A percentile compares a stretch with the other conserved stretches of the same genome.
Evolutionary conservation across 78 protist genomes (phyloP).

Genomic region (Dictyostelium firmibasis): DNA sequence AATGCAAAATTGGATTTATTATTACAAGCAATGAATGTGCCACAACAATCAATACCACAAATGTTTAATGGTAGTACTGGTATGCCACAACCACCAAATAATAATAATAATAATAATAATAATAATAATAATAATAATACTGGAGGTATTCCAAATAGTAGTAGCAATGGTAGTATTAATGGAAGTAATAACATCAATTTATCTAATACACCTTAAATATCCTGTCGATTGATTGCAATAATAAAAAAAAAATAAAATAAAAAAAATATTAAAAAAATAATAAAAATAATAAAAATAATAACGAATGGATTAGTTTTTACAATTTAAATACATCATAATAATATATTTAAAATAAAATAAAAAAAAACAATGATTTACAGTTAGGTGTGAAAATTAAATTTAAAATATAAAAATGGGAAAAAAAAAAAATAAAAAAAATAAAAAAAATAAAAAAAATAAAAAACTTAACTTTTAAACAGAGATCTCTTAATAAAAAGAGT

Average conservation of each 20-base stretch:
- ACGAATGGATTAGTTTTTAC: too few species aligned
- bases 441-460: too few species aligned
- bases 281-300: too few species aligned
- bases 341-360: too few species aligned
- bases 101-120: neutral
- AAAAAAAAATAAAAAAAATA: too few species aligned
- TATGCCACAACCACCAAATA: neutral
- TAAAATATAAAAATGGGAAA: too few species aligned
- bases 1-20: constrained; percentile 23
- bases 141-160: neutral
- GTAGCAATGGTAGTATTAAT: neutral
- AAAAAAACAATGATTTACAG: too few species aligned
- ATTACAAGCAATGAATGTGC: constrained; percentile 1
- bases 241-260: neutral
- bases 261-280: too few species aligned
- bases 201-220: neutral
- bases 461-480: neutral
- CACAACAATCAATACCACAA: neutral
- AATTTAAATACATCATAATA: too few species aligned
- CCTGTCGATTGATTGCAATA: neutral
- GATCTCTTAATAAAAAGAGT: neutral
- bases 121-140: neutral
- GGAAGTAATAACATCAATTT: neutral
- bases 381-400: too few species aligned
- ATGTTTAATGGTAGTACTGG: neutral